These are phyloP conservation scores for Boletus coccyginus DNA, from an alignment of 768 basidiomycete species.

Conservation along the genomic window DNA sequence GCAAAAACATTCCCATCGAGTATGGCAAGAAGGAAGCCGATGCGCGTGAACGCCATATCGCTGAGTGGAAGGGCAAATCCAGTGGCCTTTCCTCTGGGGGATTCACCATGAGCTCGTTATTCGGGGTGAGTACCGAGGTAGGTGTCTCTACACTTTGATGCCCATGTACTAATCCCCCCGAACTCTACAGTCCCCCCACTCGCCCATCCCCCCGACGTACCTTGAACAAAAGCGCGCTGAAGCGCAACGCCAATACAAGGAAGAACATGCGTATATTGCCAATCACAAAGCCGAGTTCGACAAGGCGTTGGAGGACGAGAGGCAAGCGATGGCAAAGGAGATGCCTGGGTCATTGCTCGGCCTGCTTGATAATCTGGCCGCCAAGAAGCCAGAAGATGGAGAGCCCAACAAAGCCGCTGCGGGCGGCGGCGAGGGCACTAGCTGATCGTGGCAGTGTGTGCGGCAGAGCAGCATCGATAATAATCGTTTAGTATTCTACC, in stretches of 20 bases:
- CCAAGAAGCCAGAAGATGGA: conserved; percentile 19
- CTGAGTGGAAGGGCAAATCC: conserved; percentile 69
- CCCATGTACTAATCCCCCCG: not conserved
- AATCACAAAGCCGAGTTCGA: conserved; percentile 52
- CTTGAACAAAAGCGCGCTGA: conserved; percentile 50
- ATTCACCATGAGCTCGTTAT: conserved; percentile 46
- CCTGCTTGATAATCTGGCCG: conserved; percentile 22
- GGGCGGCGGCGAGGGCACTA: conserved; percentile 9
- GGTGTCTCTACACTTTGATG: not conserved
- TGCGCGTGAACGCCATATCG: conserved; percentile 71
- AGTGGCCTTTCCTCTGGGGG: conserved; percentile 36
- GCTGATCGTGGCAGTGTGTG: not conserved
- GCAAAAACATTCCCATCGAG: conserved; percentile 85
- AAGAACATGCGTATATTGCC: conserved; percentile 52
- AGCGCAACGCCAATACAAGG: conserved; percentile 49
- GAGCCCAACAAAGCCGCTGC: conserved; percentile 3
- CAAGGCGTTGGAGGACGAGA: conserved; percentile 49
- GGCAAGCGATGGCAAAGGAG: conserved; percentile 45
- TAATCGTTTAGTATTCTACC: too few species aligned
- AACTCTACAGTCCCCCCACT: conserved; percentile 20
- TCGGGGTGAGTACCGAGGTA: conserved; percentile 36
- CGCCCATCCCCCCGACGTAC: conserved; percentile 46
- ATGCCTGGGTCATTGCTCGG: conserved; percentile 44
- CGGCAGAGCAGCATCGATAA: not conserved
- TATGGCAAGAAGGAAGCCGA: conserved; percentile 88